A percentile compares a stretch with the other conserved stretches of the same genome.
Evolutionary conservation across 2,329 filamentous ascomycete species (phyloP).

Genomic region (Talaromyces sp.): DNA sequence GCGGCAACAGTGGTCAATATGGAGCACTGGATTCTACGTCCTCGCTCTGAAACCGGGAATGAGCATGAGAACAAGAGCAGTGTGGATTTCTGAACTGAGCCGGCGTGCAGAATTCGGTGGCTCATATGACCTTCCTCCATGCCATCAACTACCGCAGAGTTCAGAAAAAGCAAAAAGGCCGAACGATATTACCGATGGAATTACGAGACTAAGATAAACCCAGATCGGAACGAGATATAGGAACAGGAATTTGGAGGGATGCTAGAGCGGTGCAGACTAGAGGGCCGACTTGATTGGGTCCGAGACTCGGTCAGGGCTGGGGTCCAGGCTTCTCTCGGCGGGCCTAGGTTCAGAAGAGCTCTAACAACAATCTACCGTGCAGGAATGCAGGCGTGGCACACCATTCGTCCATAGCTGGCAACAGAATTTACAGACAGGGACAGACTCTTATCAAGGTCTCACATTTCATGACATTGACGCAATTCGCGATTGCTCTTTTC

Average conservation of each 20-base stretch:
- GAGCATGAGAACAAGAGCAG: not conserved
- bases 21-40: not conserved
- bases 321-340: not conserved
- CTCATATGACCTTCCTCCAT: not conserved
- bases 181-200: not conserved
- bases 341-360: not conserved
- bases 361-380: not conserved
- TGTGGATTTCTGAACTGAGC: not conserved
- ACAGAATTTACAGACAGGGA: not conserved
- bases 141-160: too few species aligned
- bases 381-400: not conserved
- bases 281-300: not conserved
- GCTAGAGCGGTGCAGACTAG: not conserved
- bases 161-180: not conserved
- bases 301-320: not conserved
- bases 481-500: not conserved
- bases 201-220: not conserved
- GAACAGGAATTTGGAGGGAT: too few species aligned
- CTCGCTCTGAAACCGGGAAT: not conserved
- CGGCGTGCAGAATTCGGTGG: not conserved
- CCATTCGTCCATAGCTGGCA: not conserved
- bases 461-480: not conserved
- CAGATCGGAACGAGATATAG: not conserved
- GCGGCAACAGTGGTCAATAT: not conserved
- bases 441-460: not conserved